phyloP scores from a whole-genome alignment of 371 early-diverging fungal genomes.

The Dentiscutata heterogama region DNA sequence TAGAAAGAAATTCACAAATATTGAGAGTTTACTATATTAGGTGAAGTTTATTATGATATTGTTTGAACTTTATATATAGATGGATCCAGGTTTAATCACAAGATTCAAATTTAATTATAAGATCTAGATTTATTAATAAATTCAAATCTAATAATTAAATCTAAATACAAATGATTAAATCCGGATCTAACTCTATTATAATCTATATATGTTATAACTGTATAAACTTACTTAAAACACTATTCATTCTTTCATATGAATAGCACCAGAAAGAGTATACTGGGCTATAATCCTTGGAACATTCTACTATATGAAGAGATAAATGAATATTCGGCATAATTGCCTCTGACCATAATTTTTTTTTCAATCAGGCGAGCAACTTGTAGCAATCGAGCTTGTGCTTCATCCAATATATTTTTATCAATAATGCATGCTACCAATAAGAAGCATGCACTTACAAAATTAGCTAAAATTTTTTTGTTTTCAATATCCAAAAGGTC shows the following conservation, averaged over 20 bases:
- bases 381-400: not conserved
- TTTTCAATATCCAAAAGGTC: not conserved
- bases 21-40: no score
- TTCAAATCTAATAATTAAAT: no score
- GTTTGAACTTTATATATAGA: no score
- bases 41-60: no score
- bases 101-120: no score
- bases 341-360: not conserved
- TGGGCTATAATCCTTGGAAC: not conserved
- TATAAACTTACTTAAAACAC: not conserved
- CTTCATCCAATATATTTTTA: not conserved
- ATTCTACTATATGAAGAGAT: not conserved
- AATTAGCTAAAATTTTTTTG: not conserved
- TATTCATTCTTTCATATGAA: not conserved
- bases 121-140: no score
- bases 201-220: no score
- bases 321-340: not conserved
- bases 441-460: not conserved
- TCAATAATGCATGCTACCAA: not conserved
- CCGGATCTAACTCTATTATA: no score
- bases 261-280: not conserved
- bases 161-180: no score
- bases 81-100: no score
- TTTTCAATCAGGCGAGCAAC: not conserved
- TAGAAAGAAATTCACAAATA: no score